phyloP scores from a whole-genome alignment of 2,329 filamentous ascomycete genomes.

The Aspergillus calidoustus region DNA sequence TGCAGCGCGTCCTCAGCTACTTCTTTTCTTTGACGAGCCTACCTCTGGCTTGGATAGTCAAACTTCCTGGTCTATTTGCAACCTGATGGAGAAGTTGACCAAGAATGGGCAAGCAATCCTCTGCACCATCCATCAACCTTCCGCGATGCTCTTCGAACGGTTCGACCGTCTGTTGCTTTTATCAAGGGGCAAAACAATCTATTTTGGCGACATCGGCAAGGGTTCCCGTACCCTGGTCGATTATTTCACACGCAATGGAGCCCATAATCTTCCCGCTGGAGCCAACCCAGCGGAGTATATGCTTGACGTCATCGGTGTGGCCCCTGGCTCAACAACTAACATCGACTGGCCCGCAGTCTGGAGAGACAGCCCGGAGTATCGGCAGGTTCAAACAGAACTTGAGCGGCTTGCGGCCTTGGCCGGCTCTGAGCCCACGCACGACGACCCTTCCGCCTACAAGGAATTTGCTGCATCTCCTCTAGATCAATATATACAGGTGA shows the following conservation, averaged over 20 bases:
- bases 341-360: slow-evolving; percentile 67
- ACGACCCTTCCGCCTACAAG: slow-evolving; percentile 37
- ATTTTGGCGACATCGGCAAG: slow-evolving; percentile 68
- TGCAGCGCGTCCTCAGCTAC: slow-evolving; percentile 81
- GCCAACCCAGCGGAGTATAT: slow-evolving; percentile 79
- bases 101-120: slow-evolving; percentile 85
- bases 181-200: slow-evolving; percentile 68
- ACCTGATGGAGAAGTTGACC: slow-evolving; percentile 82
- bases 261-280: slow-evolving; percentile 58
- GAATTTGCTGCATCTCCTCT: slow-evolving; percentile 78
- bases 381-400: slow-evolving; percentile 62
- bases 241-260: slow-evolving; percentile 69
- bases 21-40: slow-evolving; percentile 90
- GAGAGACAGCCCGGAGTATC: slow-evolving; percentile 54
- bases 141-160: slow-evolving; percentile 85
- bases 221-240: slow-evolving; percentile 60
- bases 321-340: slow-evolving; percentile 14
- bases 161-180: slow-evolving; percentile 69
- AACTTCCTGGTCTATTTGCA: slow-evolving; percentile 85
- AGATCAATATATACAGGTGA: slow-evolving; percentile 61
- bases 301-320: slow-evolving; percentile 61
- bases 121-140: slow-evolving; percentile 92
- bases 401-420: slow-evolving; percentile 54
- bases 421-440: slow-evolving; percentile 1
- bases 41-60: slow-evolving; percentile 85